phyloP scores from a whole-genome alignment of 371 early-diverging fungal species.

The Mortierella sp. region DNA sequence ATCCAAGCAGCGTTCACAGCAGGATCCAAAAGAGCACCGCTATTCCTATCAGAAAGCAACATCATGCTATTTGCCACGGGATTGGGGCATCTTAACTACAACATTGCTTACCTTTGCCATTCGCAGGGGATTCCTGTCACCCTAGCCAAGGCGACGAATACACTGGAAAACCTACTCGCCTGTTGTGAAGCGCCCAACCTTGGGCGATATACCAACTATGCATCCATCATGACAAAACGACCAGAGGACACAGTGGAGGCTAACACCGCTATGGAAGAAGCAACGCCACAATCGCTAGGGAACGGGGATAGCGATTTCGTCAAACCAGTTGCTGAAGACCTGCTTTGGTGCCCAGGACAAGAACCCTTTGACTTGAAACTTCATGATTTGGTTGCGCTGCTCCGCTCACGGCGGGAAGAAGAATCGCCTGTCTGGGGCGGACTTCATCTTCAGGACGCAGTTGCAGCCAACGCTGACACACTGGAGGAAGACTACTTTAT shows the following conservation, averaged over 20 bases:
- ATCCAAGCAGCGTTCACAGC: conserved; percentile 29
- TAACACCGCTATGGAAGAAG: conserved; percentile 7
- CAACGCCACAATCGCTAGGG: conserved; percentile 5
- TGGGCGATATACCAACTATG: conserved; percentile 65
- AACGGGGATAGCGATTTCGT: conserved; percentile 33
- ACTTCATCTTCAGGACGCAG: conserved; percentile 38
- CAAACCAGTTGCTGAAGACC: conserved; percentile 10
- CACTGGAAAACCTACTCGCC: conserved; percentile 76
- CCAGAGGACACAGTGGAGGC: conserved; percentile 3
- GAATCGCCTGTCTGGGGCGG: conserved; percentile 49
- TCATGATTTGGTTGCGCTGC: conserved; percentile 20
- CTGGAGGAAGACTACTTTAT: conserved; percentile 40
- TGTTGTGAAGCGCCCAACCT: conserved; percentile 73
- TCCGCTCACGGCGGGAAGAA: conserved; percentile 42
- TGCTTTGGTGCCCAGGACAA: conserved; percentile 43
- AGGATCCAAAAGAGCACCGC: conserved; percentile 59
- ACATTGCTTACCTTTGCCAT: conserved; percentile 86
- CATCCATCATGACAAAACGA: conserved; percentile 36
- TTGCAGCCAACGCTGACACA: conserved; percentile 30
- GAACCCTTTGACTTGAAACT: conserved; percentile 46
- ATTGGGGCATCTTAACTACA: conserved; percentile 86
- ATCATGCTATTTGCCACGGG: conserved; percentile 72
- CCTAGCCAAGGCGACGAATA: conserved; percentile 63
- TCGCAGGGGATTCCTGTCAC: conserved; percentile 83
- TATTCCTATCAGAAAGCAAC: conserved; percentile 74